phyloP scores from a whole-genome alignment of 139 green algal genomes.

The Ettlia oleoabundans region DNA sequence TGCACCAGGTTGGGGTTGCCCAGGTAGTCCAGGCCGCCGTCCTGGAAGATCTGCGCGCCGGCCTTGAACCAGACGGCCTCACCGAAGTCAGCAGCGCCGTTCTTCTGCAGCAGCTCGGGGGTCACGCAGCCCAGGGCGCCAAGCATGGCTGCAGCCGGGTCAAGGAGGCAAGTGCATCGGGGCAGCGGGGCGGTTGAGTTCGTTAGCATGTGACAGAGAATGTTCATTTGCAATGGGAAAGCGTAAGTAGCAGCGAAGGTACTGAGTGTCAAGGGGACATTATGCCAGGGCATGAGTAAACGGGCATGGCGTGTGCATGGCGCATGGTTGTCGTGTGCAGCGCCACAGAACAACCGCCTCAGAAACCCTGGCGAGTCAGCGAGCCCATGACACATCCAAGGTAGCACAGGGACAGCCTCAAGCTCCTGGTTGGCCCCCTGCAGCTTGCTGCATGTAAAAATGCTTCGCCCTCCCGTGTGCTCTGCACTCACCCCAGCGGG shows the following conservation, averaged over 20 bases:
- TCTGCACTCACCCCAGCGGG: conserved; percentile 84
- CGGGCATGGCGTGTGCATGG: no score
- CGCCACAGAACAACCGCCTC: background rate
- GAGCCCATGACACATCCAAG: background rate
- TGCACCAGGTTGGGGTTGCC: conserved; percentile 81
- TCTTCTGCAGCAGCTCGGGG: conserved; percentile 70
- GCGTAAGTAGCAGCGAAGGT: background rate
- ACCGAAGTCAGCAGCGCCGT: conserved; percentile 62
- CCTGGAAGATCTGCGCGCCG: conserved; percentile 82
- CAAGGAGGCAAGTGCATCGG: background rate
- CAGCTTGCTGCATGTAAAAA: no score
- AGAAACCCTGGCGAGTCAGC: background rate
- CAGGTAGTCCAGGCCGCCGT: conserved; percentile 85
- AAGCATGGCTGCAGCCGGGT: background rate
- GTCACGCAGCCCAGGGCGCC: conserved; percentile 79
- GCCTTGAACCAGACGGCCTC: conserved; percentile 93
- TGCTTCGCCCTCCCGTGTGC: no score
- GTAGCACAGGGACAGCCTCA: no score
- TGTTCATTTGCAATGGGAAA: no score
- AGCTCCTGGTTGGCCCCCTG: no score
- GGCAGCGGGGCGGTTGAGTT: no score
- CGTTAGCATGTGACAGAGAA: no score
- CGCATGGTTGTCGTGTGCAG: background rate
- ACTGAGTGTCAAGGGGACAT: no score
- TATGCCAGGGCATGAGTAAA: no score